phyloP scores from a whole-genome alignment of 345 rosid genomes.

The Schrenkiella parvula region DNA sequence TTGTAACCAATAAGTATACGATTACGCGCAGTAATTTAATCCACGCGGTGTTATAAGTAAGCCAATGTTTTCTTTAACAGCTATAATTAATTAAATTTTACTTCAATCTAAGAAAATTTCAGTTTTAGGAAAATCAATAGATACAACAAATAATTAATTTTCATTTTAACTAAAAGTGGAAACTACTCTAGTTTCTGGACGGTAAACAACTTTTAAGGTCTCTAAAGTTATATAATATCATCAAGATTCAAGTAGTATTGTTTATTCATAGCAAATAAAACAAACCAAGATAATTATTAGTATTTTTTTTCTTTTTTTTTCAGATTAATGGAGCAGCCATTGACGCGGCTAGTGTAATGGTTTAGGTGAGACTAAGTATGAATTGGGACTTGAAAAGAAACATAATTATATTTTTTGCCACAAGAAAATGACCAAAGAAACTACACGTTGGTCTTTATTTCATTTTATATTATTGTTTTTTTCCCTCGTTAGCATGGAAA shows the following conservation, averaged over 20 bases:
- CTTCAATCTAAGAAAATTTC: neutral
- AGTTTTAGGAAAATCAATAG: neutral
- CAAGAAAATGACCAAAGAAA: neutral
- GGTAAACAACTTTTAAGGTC: neutral
- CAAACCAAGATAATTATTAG: neutral
- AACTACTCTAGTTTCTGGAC: neutral
- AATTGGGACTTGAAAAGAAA: neutral
- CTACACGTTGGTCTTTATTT: neutral
- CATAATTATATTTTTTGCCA: neutral
- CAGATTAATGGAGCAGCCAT: neutral
- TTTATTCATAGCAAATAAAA: neutral
- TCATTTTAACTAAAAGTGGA: neutral
- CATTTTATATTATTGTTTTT: neutral
- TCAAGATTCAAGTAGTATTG: neutral
- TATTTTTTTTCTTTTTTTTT: neutral
- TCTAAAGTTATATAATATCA: neutral
- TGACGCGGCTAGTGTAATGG: slow-evolving; percentile 17
- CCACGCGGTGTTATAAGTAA: slow-evolving; percentile 10
- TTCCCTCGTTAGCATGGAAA: neutral
- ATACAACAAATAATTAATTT: neutral
- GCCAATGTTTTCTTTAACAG: neutral
- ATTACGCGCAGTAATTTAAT: slow-evolving; percentile 3
- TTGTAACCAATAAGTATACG: neutral
- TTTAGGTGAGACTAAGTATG: neutral
- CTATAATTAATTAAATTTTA: neutral